Conservation (phyloP, 1,284 basidiomycete species). For the Agaricales sp. region DNA sequence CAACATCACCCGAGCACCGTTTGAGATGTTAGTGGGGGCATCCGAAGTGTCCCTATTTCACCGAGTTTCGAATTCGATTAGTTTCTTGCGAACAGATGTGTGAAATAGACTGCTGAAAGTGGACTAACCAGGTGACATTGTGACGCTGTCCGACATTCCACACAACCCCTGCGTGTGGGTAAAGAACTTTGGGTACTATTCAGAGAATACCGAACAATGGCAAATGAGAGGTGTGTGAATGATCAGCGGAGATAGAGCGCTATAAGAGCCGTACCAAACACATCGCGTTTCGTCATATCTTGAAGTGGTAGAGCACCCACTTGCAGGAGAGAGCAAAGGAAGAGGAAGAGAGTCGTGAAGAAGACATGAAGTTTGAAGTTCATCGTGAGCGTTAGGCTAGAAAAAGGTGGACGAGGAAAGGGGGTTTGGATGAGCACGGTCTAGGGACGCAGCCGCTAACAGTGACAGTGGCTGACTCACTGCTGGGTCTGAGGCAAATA, state of each 20-base stretch:
- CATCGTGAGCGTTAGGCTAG: background rate
- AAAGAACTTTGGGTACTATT: constrained; percentile 28
- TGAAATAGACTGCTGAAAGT: background rate
- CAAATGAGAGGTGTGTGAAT: background rate
- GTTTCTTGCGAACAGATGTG: constrained; percentile 7
- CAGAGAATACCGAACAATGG: background rate
- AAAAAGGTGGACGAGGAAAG: background rate
- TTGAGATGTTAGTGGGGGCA: background rate
- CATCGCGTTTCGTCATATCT: background rate
- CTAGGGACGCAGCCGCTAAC: too few species aligned
- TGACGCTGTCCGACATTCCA: constrained; percentile 29
- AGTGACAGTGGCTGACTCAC: too few species aligned
- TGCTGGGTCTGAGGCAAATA: too few species aligned
- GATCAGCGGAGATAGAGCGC: too few species aligned
- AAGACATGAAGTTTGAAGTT: background rate
- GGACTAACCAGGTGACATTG: constrained; percentile 31
- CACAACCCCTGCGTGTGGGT: constrained; percentile 26
- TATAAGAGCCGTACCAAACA: background rate
- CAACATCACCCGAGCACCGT: background rate
- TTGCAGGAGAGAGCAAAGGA: background rate
- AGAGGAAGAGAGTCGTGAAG: background rate
- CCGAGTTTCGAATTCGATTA: constrained; percentile 29
- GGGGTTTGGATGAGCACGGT: too few species aligned
- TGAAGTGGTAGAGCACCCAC: background rate
- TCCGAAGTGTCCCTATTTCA: constrained; percentile 11